phyloP scores from a whole-genome alignment of 2,329 filamentous ascomycete genomes.

The Sporothrix brasiliensis region DNA sequence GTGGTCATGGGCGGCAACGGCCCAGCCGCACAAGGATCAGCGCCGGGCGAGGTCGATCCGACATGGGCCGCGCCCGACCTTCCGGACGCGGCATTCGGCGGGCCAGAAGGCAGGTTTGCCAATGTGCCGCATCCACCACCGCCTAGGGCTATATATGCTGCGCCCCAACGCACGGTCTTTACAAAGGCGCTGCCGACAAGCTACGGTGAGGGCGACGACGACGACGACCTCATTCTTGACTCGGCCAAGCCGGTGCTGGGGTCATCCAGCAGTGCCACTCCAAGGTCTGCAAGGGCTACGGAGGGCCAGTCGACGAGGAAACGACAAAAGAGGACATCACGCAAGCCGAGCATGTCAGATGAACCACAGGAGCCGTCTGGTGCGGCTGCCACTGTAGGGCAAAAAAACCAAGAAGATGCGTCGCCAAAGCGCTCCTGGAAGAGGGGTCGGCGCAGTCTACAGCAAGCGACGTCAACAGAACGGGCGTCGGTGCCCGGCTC shows the following conservation, averaged over 20 bases:
- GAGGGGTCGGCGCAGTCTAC: background rate
- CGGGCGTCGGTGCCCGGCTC: slow-evolving; percentile 7
- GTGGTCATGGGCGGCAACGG: slow-evolving; percentile 1
- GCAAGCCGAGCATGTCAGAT: background rate
- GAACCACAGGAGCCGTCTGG: too few species aligned
- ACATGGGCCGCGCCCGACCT: slow-evolving; percentile 47
- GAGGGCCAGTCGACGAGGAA: background rate
- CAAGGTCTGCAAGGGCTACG: background rate
- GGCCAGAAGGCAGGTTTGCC: background rate
- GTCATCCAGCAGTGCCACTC: background rate
- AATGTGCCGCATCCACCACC: background rate
- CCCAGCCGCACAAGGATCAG: background rate
- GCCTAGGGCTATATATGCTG: background rate
- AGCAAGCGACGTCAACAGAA: background rate
- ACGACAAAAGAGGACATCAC: slow-evolving; percentile 1
- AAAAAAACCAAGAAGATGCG: background rate
- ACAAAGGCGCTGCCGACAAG: slow-evolving; percentile 25
- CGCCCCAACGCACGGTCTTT: background rate
- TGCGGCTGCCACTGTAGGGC: background rate
- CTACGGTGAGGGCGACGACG: slow-evolving; percentile 38
- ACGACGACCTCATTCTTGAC: slow-evolving; percentile 39
- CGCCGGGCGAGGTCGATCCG: slow-evolving; percentile 41
- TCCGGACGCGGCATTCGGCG: slow-evolving; percentile 36
- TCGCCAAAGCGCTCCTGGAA: background rate
- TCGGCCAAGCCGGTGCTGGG: background rate